These are phyloP conservation scores for Candida chauliodis DNA, from an alignment of 805 yeast genomes.

Conservation along the genomic window DNA sequence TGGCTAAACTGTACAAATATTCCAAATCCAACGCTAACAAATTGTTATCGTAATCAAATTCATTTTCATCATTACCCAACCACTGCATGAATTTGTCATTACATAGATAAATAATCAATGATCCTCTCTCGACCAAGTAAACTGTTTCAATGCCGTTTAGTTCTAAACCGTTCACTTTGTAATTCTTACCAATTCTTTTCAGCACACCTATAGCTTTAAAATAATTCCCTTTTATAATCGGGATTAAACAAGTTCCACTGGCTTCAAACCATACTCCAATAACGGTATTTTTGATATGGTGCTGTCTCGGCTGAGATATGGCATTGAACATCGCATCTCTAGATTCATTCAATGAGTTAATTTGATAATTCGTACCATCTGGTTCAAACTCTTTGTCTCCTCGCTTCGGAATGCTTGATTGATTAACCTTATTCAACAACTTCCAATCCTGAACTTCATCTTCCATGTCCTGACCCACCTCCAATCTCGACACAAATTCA, in stretches of 20 bases:
- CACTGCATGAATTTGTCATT: constrained; percentile 18
- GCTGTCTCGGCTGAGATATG: constrained; percentile 48
- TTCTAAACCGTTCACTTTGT: constrained; percentile 33
- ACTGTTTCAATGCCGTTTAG: constrained; percentile 66
- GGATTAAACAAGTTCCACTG: constrained; percentile 26
- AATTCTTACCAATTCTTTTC: constrained; percentile 17
- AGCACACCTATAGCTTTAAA: constrained; percentile 70
- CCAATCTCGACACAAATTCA: not conserved
- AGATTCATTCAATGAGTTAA: constrained; percentile 45
- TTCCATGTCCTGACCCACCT: constrained; percentile 13
- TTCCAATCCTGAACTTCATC: constrained; percentile 38
- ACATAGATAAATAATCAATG: constrained; percentile 28
- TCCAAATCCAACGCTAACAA: constrained; percentile 52
- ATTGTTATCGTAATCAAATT: constrained; percentile 8
- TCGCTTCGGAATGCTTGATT: constrained; percentile 50
- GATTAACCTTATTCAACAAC: constrained; percentile 9
- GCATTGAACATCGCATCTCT: constrained; percentile 73
- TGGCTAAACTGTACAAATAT: constrained; percentile 53
- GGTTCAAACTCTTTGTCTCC: constrained; percentile 89
- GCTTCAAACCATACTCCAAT: constrained; percentile 44
- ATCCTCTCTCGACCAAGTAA: constrained; percentile 79
- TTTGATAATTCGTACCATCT: constrained; percentile 62
- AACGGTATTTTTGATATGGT: constrained; percentile 45
- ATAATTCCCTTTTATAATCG: constrained; percentile 64
- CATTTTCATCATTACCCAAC: constrained; percentile 16